Percentiles rank a stretch among this genome's conserved stretches.
phyloP scores from a whole-genome alignment of 2,329 filamentous ascomycete species.

The Aspergillus costaricaensis region DNA sequence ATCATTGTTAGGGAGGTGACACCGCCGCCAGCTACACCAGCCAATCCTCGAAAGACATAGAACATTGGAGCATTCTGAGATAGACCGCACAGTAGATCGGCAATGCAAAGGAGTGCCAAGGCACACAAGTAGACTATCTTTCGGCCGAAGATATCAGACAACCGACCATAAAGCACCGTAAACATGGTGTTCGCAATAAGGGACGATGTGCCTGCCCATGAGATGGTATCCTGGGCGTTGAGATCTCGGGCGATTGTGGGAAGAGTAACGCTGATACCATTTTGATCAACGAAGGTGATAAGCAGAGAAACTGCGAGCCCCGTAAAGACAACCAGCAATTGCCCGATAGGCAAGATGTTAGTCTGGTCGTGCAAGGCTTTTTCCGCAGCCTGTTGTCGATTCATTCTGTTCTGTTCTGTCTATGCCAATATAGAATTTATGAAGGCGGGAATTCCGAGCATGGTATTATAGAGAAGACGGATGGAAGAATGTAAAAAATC shows the following conservation, averaged over 20 bases:
- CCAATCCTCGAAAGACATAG: constrained; percentile 62
- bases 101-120: constrained; percentile 55
- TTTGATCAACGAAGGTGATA: constrained; percentile 60
- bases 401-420: constrained; percentile 29
- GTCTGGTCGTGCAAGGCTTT: constrained; percentile 57
- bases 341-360: constrained; percentile 56
- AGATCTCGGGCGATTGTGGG: constrained; percentile 56
- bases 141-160: constrained; percentile 63
- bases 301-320: constrained; percentile 56
- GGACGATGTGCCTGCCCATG: constrained; percentile 72
- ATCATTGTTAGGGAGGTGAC: constrained; percentile 63
- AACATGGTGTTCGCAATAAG: constrained; percentile 67
- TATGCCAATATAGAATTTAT: neutral
- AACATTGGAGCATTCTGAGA: constrained; percentile 59
- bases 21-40: constrained; percentile 64
- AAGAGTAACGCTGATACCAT: constrained; percentile 56
- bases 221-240: constrained; percentile 52
- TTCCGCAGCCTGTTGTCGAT: constrained; percentile 44
- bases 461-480: neutral
- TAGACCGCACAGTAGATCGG: constrained; percentile 62
- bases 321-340: constrained; percentile 52
- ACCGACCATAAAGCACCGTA: constrained; percentile 64
- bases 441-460: neutral
- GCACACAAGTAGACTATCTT: constrained; percentile 60
- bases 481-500: neutral